Conservation (phyloP, 75 land plant species). For the Cunninghamia lanceolata region DNA sequence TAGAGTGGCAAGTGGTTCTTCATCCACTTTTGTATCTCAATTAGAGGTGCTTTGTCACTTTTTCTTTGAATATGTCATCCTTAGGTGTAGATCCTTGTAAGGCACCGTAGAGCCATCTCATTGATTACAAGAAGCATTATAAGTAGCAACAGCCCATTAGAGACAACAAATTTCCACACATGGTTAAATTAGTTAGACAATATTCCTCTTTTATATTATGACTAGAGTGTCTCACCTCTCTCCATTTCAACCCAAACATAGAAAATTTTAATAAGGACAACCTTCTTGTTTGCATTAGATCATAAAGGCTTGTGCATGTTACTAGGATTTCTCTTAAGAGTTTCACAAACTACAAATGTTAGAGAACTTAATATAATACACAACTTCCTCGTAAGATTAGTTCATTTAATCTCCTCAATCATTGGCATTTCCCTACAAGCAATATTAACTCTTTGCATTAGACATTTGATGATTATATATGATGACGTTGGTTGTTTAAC, state of each 20-base stretch:
- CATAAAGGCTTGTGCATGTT: not conserved
- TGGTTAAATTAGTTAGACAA: not conserved
- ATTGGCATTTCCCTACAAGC: too few species aligned
- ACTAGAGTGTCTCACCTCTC: not conserved
- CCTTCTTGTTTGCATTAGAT: not conserved
- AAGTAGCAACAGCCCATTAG: not conserved
- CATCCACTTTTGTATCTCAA: not conserved
- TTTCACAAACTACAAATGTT: too few species aligned
- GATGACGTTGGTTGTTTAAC: too few species aligned
- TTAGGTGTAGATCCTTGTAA: not conserved
- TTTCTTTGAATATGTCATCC: not conserved
- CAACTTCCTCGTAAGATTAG: too few species aligned
- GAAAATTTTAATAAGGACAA: not conserved
- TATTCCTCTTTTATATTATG: not conserved
- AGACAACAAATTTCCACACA: too few species aligned
- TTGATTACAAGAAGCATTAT: too few species aligned
- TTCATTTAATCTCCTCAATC: too few species aligned
- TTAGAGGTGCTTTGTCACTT: not conserved
- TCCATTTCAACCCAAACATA: not conserved
- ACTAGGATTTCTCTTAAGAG: not conserved
- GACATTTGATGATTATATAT: too few species aligned
- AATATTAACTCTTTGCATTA: not conserved
- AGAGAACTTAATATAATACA: too few species aligned
- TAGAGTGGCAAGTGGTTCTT: not conserved
- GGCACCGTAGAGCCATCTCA: not conserved